Base-by-base conservation (phyloP, 805 yeast species). In the Kazachstania martiniae region DNA sequence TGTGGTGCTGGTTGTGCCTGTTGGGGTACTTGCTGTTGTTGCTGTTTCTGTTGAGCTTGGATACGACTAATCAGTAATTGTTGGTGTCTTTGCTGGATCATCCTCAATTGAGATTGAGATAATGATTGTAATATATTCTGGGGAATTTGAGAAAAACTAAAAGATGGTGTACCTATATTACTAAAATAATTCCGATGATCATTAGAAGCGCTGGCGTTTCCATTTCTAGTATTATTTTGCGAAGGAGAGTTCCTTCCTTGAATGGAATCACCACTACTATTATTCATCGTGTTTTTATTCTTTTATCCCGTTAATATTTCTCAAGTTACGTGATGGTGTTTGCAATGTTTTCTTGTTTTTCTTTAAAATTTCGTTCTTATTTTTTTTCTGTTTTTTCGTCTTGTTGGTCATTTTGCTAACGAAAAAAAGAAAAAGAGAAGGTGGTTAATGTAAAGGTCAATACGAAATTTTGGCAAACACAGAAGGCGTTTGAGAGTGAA, bases 51-150 rank as follows among this genome's bases (percentile, higher is more conserved):
- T 24, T 44, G 47, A 26, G 45, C 51, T 34, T 52, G 56, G 7
- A 53, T 45, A 10, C 59, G 43, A 29, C 38, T 44, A 42, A 47
- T 34, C 25, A 54, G 32, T 17, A 51, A 21, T 33, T 53, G 60
- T 26, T 55, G 58, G 35, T 55, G 59, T 32, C 49, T 48, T 28
- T 53, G 59, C 33, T 56, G 59, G 12, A 53, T 53, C 46, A 51
- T 43, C 29, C 48, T 56, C 18, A 53, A 36, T 34, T 53, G 59
- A n/a, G 42, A 47, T 25, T 51, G 54, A 1, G 52, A 46, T 26
- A 56, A 34, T 29, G 47, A 47, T 35, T 53, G 58, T 12, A 53
- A 33, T 17, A 56, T 42, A n/a, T 51, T 49, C 10, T 46, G 49
- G 16, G 61, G 59, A 23, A 55, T 47, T 30, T 55, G 59, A 4